Conservation (phyloP, 2,329 filamentous ascomycete species). For the Coleophoma cylindrospora region DNA sequence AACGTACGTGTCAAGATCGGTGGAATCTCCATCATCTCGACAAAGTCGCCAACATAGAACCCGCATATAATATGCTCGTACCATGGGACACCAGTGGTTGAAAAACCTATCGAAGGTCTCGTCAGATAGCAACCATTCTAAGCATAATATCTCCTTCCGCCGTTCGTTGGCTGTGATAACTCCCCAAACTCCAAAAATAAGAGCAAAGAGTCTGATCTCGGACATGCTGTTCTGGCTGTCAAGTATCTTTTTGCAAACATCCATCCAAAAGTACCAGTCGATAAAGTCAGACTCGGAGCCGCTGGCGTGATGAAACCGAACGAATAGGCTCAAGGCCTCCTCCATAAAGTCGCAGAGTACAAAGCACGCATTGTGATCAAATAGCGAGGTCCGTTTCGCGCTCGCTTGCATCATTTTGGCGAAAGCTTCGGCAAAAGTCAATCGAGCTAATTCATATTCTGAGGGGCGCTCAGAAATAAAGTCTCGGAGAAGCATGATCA, state of each 20-base stretch:
- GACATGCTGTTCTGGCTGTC: constrained; percentile 68
- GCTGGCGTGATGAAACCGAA: constrained; percentile 49
- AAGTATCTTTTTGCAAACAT: constrained; percentile 62
- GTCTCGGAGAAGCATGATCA: constrained; percentile 66
- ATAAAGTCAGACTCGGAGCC: constrained; percentile 35
- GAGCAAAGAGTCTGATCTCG: constrained; percentile 64
- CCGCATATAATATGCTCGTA: constrained; percentile 70
- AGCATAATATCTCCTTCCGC: constrained; percentile 54
- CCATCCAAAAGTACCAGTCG: constrained; percentile 65
- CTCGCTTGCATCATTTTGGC: constrained; percentile 55
- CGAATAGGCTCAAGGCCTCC: constrained; percentile 59
- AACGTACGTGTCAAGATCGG: constrained; percentile 50
- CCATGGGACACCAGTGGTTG: constrained; percentile 74
- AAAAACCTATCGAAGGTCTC: constrained; percentile 63
- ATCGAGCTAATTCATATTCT: constrained; percentile 45
- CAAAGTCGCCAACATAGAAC: constrained; percentile 67
- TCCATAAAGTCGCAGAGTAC: constrained; percentile 70
- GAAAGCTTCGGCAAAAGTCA: constrained; percentile 60
- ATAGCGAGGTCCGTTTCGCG: constrained; percentile 59
- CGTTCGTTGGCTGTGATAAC: constrained; percentile 48
- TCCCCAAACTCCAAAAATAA: constrained; percentile 62
- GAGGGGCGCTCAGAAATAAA: constrained; percentile 57
- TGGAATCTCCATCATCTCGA: constrained; percentile 51
- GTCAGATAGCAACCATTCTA: constrained; percentile 57
- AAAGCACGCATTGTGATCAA: constrained; percentile 67